Evolutionary conservation across 352 stramenopile genomes (phyloP).

Genomic region (Bremia lactucae): DNA sequence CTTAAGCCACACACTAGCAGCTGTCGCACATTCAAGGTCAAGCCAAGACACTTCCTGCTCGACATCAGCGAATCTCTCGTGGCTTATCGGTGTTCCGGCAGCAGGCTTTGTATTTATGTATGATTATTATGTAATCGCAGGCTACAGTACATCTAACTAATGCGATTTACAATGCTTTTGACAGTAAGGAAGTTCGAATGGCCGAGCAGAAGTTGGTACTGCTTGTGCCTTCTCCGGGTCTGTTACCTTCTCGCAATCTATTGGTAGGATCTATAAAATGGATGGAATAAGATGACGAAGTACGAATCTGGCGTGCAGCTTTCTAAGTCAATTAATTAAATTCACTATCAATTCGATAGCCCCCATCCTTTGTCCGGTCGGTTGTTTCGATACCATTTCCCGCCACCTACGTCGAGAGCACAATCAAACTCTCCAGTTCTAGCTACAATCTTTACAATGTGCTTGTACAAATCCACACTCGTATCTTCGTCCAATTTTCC

Average conservation of each 20-base stretch:
- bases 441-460: slow-evolving; percentile 74
- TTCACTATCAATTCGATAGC: too few species aligned
- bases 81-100: slow-evolving; percentile 45
- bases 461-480: slow-evolving; percentile 72
- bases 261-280: slow-evolving; percentile 79
- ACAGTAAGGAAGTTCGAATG: slow-evolving; percentile 72
- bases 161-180: too few species aligned
- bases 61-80: slow-evolving; percentile 39
- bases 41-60: slow-evolving; percentile 29
- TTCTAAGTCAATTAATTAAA: too few species aligned
- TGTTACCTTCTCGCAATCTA: slow-evolving; percentile 68
- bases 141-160: too few species aligned
- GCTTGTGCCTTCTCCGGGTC: slow-evolving; percentile 70
- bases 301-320: too few species aligned
- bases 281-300: slow-evolving; percentile 64
- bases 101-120: slow-evolving; percentile 83
- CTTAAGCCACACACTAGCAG: slow-evolving; percentile 59
- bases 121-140: too few species aligned
- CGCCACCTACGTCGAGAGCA: slow-evolving; percentile 75
- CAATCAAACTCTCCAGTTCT: slow-evolving; percentile 74
- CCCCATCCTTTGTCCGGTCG: slow-evolving; percentile 60
- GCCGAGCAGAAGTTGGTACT: slow-evolving; percentile 70
- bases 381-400: slow-evolving; percentile 79
- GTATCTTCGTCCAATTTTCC: slow-evolving; percentile 36
- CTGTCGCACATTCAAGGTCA: slow-evolving; percentile 42